A percentile compares a stretch with the other conserved stretches of the same genome.
Evolutionary conservation across 108 stramenopile genomes (phyloP).

Genomic region (Nitzschia inconspicua): DNA sequence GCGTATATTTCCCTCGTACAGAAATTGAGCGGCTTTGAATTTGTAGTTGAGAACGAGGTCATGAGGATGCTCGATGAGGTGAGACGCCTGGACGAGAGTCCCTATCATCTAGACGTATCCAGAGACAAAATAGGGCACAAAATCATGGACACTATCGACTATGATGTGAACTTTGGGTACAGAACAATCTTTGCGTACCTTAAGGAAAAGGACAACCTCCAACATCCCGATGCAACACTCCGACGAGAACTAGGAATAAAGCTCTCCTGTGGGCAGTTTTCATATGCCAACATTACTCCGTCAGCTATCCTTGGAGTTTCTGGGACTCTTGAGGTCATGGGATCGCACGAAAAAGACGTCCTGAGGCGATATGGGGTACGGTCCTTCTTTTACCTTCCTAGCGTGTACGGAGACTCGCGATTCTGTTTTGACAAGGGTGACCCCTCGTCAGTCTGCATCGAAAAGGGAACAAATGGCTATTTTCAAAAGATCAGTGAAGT

Average conservation of each 20-base stretch:
- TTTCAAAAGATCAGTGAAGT: conserved; percentile 51
- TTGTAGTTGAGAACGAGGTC: conserved; percentile 55
- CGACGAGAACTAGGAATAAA: conserved; percentile 39
- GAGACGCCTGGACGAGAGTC: conserved; percentile 38
- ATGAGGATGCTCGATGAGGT: conserved; percentile 56
- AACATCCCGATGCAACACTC: conserved; percentile 19
- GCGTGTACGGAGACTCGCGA: conserved; percentile 57
- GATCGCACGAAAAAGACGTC: conserved; percentile 36
- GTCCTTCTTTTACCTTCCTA: conserved; percentile 47
- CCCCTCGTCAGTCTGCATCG: conserved; percentile 48
- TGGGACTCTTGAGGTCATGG: conserved; percentile 49
- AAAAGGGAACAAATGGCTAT: conserved; percentile 35
- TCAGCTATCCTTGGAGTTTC: conserved; percentile 55
- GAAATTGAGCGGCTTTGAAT: conserved; percentile 37
- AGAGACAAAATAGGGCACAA: conserved; percentile 56
- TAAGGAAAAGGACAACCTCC: conserved; percentile 37
- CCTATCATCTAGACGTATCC: conserved; percentile 35
- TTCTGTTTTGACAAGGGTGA: conserved; percentile 58
- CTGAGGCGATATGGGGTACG: conserved; percentile 46
- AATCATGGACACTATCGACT: conserved; percentile 58
- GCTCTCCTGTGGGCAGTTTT: conserved; percentile 66
- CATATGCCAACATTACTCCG: conserved; percentile 64
- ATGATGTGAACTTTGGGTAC: conserved; percentile 54
- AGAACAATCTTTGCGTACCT: conserved; percentile 58
- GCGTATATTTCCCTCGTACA: conserved; percentile 33